Evolutionary conservation across 352 stramenopile genomes (phyloP).

Genomic region (Thalassiosira livingstoniorum): DNA sequence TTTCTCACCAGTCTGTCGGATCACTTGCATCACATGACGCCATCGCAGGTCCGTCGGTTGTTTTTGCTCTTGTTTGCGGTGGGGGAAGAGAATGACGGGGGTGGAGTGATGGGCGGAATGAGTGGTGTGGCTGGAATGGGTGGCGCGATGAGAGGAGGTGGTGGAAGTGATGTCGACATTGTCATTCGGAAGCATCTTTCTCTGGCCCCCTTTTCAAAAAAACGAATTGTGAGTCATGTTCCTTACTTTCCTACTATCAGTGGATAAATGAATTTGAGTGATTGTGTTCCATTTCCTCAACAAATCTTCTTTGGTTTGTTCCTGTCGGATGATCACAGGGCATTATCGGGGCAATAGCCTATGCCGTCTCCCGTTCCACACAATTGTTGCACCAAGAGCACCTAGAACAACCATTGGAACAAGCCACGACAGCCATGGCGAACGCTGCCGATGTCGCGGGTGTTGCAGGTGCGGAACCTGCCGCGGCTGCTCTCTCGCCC

Average conservation of each 20-base stretch:
- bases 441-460: slow-evolving; percentile 3
- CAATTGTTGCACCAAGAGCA: slow-evolving; percentile 29
- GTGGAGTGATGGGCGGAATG: background rate
- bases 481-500: slow-evolving; percentile 21
- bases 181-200: slow-evolving; percentile 67
- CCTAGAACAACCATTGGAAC: too few relatives aligned
- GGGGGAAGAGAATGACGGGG: slow-evolving; percentile 28
- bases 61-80: slow-evolving; percentile 69
- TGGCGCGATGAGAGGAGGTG: slow-evolving; percentile 20
- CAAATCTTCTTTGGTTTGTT: slow-evolving; percentile 13
- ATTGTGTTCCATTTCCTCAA: background rate
- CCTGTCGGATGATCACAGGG: slow-evolving; percentile 27
- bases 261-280: background rate
- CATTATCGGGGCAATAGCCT: slow-evolving; percentile 67
- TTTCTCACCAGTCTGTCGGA: slow-evolving; percentile 67
- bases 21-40: slow-evolving; percentile 58
- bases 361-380: slow-evolving; percentile 52
- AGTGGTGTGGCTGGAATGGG: background rate
- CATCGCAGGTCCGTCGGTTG: slow-evolving; percentile 54
- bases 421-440: slow-evolving; percentile 30
- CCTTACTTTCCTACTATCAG: background rate
- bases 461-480: slow-evolving; percentile 17
- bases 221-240: slow-evolving; percentile 62
- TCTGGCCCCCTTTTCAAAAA: slow-evolving; percentile 41
- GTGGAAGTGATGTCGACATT: slow-evolving; percentile 58